phyloP scores from a whole-genome alignment of 2,329 filamentous ascomycete species.

The Geosmithia flava region DNA sequence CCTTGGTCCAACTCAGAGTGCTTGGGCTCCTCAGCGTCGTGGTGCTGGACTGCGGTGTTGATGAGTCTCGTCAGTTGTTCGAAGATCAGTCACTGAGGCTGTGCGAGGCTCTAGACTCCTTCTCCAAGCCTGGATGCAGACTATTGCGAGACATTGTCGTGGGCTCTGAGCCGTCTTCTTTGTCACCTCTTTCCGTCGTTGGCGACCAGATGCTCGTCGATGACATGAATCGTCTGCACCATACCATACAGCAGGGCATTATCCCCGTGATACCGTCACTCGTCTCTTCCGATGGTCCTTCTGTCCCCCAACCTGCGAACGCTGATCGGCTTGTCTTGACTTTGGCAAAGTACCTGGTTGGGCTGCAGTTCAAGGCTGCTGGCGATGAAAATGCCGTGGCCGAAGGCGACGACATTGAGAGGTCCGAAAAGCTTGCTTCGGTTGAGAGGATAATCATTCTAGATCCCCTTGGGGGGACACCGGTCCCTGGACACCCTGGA shows the following conservation, averaged over 20 bases:
- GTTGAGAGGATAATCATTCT: slow-evolving; percentile 83
- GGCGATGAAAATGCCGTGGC: neutral
- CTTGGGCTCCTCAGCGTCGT: slow-evolving; percentile 75
- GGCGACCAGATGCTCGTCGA: slow-evolving; percentile 15
- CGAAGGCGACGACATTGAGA: slow-evolving; percentile 16
- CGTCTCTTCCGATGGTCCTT: slow-evolving; percentile 28
- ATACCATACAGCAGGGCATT: slow-evolving; percentile 17
- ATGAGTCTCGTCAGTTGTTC: slow-evolving; percentile 26
- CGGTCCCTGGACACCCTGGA: slow-evolving; percentile 35
- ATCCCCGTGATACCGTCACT: slow-evolving; percentile 26
- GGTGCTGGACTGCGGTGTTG: slow-evolving; percentile 59
- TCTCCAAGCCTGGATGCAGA: slow-evolving; percentile 55
- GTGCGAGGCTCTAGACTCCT: slow-evolving; percentile 59
- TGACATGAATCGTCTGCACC: slow-evolving; percentile 17
- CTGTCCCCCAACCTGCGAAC: slow-evolving; percentile 24
- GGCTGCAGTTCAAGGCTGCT: slow-evolving; percentile 36
- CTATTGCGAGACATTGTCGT: slow-evolving; percentile 40
- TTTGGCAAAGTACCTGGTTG: slow-evolving; percentile 63
- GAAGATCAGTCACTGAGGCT: slow-evolving; percentile 60
- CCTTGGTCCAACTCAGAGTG: slow-evolving; percentile 68
- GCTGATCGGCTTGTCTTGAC: slow-evolving; percentile 58
- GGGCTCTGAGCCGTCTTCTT: neutral
- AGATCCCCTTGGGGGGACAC: slow-evolving; percentile 77
- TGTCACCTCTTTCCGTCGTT: slow-evolving; percentile 7
- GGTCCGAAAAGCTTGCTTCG: slow-evolving; percentile 38